Conservation (phyloP, 176 grass and related monocot species). For the Olyra latifolia region DNA sequence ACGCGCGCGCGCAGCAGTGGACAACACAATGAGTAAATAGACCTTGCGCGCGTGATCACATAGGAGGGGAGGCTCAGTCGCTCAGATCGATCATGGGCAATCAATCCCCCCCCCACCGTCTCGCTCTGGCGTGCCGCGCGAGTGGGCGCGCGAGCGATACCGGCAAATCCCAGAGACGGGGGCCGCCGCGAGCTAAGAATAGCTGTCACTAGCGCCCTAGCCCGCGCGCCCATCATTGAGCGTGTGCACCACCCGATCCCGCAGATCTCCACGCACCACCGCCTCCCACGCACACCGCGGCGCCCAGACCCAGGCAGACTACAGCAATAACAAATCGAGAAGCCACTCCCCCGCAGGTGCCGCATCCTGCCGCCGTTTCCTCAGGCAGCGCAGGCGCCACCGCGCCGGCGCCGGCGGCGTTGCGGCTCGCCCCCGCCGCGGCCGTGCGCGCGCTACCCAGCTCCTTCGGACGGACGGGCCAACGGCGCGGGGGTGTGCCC, state of each 20-base stretch:
- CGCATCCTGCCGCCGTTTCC: neutral
- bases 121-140: neutral
- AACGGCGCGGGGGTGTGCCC: neutral
- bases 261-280: conserved; percentile 29
- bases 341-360: neutral
- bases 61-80: no score
- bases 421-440: neutral
- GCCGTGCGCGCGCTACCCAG: neutral
- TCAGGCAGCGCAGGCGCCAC: neutral
- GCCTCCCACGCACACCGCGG: neutral
- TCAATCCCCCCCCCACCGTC: neutral
- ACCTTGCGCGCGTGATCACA: neutral
- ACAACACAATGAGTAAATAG: neutral
- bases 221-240: conserved; percentile 44
- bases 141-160: conserved; percentile 22
- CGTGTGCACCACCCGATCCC: conserved; percentile 35
- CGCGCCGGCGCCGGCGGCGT: neutral
- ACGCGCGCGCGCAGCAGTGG: neutral
- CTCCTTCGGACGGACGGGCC: neutral
- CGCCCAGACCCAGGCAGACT: neutral
- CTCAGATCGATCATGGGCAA: neutral
- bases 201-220: conserved; percentile 31
- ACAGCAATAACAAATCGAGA: neutral
- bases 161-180: neutral
- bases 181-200: neutral